Base-by-base conservation (phyloP, 352 stramenopile species). In the Sclerospora graminicola region DNA sequence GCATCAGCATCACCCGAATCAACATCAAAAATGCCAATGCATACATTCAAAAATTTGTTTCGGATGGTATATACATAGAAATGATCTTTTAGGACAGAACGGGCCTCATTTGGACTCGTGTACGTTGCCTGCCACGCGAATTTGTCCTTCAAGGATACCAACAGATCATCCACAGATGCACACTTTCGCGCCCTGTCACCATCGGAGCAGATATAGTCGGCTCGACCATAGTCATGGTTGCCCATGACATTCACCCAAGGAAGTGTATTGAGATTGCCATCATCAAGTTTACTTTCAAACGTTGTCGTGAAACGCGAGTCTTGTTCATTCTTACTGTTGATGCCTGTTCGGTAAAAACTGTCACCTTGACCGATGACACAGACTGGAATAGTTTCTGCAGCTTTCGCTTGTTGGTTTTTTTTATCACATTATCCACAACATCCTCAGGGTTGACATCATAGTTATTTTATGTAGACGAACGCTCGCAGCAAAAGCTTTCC, bases 401-500 rank as follows among this genome's bases (percentile, higher is more conserved):
- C 41, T 1, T 48, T 59, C 1, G 63, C 70, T 23, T 74, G 66
- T 16, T 67, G 69, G 54, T n/a, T n/a, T n/a, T n/a, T n/a, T 74
- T 67, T 72, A 88, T 88, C 20, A 88, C 44, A 15, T 41, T 50
- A n/a, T 61, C 67, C 8, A 88, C 73, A 5, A 77, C 64, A 41
- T 81, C 72, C 41, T 88, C 69, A 3, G 75, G 72, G 20, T 80
- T n/a, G n/a, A n/a, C n/a, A n/a, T n/a, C n/a, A n/a, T n/a, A n/a
- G n/a, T n/a, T n/a, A n/a, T n/a, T n/a, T 65, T 78, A 68, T n/a
- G 52, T 61, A 26, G 65, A 54, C 0, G 57, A 68, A 19, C 69
- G 66, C 9, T 66, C 67, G 59, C 77, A 89, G 51, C 77, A 89
- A 52, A 74, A 89, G 56, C 82, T 71, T n/a, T n/a, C n/a, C n/a